Conservation (phyloP, 208 protist genomes). For the Angomonas ambiguus region DNA sequence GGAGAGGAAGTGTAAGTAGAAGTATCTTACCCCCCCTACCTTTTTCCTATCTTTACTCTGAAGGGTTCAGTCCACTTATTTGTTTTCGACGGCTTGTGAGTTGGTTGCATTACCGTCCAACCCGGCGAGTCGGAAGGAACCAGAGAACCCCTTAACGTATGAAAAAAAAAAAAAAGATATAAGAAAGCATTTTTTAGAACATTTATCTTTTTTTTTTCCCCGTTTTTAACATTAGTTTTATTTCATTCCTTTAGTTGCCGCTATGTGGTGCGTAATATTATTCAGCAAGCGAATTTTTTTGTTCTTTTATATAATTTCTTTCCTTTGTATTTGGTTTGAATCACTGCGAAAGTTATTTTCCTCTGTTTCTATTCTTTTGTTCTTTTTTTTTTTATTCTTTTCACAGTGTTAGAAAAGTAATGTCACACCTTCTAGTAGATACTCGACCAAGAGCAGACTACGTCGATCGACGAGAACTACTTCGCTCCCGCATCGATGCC, state of each 20-base stretch:
- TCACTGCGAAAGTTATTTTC: too few relatives aligned
- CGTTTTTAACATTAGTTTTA: neutral
- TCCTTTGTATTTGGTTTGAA: slow-evolving; percentile 1
- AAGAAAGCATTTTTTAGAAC: neutral
- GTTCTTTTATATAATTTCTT: slow-evolving; percentile 1
- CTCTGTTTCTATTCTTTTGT: neutral
- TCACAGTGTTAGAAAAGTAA: slow-evolving; percentile 18
- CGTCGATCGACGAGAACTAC: slow-evolving; percentile 78
- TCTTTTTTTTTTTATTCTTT: slow-evolving; percentile 15
- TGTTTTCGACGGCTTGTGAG: too few relatives aligned
- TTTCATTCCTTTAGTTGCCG: slow-evolving; percentile 11
- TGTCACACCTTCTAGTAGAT: slow-evolving; percentile 67
- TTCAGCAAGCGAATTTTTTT: too few relatives aligned
- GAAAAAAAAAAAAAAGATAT: neutral
- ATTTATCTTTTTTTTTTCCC: neutral
- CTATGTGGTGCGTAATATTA: slow-evolving; percentile 4
- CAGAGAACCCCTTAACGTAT: too few relatives aligned
- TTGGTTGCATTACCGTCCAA: too few relatives aligned
- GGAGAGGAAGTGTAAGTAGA: neutral
- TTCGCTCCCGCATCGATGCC: slow-evolving; percentile 61
- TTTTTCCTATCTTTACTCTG: neutral
- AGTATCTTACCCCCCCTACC: neutral
- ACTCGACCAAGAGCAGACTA: slow-evolving; percentile 65
- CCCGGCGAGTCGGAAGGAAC: too few relatives aligned
- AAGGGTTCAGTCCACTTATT: too few relatives aligned